Percentiles rank a stretch among this genome's conserved stretches.
Evolutionary conservation across 768 basidiomycete genomes (phyloP).

Genomic region (Candolleomyces eurysporus): DNA sequence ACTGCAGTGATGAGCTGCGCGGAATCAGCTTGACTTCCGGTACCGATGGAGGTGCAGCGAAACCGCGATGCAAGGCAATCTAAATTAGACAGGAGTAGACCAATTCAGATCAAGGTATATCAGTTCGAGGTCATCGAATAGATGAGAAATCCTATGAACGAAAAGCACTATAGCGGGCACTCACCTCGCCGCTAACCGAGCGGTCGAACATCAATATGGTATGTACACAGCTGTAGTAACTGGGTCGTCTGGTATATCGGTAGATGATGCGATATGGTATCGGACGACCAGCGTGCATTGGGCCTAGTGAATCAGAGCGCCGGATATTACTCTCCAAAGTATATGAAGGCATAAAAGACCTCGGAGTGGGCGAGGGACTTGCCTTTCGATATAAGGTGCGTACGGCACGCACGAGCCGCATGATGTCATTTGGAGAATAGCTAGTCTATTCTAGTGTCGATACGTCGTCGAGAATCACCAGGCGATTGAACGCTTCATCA

Average conservation of each 20-base stretch:
- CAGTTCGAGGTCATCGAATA: too few relatives aligned
- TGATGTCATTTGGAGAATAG: slow-evolving; percentile 46
- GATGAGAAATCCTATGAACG: not conserved
- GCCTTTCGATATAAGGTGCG: slow-evolving; percentile 57
- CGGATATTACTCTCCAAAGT: too few relatives aligned
- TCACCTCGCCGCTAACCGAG: slow-evolving; percentile 73
- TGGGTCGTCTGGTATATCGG: slow-evolving; percentile 51
- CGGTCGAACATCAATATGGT: slow-evolving; percentile 75
- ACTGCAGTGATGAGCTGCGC: slow-evolving; percentile 62
- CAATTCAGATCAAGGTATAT: too few relatives aligned
- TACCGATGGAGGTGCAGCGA: slow-evolving; percentile 21
- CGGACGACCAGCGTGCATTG: slow-evolving; percentile 58
- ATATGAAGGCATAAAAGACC: too few relatives aligned
- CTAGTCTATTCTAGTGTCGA: slow-evolving; percentile 73
- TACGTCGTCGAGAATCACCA: slow-evolving; percentile 74
- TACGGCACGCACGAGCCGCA: slow-evolving; percentile 60
- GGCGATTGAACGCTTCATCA: slow-evolving; percentile 15
- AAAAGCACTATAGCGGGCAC: slow-evolving; percentile 7
- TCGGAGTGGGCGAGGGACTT: too few relatives aligned
- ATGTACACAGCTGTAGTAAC: slow-evolving; percentile 60
- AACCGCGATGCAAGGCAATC: slow-evolving; percentile 64
- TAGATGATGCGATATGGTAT: slow-evolving; percentile 57
- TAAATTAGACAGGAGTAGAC: slow-evolving; percentile 17
- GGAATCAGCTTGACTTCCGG: slow-evolving; percentile 41
- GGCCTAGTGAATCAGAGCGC: slow-evolving; percentile 37